Base-by-base conservation (phyloP, 2,329 filamentous ascomycete genomes). In the Xenoacremonium recifei region DNA sequence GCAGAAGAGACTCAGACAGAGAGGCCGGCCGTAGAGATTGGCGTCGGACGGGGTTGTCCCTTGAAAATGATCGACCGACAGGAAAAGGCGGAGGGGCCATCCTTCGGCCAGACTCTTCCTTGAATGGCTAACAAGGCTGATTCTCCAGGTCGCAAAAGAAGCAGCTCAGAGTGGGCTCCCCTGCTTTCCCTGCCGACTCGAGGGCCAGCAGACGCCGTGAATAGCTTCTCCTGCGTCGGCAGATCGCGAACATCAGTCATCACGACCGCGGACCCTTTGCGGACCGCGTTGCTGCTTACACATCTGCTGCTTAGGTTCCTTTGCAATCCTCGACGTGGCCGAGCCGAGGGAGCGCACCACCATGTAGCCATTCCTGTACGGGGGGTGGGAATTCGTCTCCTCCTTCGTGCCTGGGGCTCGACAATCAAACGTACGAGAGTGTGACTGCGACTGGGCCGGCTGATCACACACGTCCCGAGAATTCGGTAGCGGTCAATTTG, bases 401-500 rank as follows among this genome's bases (percentile, higher is more conserved):
- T 41, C 32, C 37, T 25, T 23, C 27, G 41, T 40, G 42, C 44
- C 35, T 50, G 47, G 37, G 51, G 53, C 36, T 40, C 39, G 21
- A n/a, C n/a, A 25, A 56, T 54, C 50, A 42, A 57, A 57, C 53
- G 49, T 34, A 34, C 32, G 32, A 34, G 16, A 9, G 18, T 20
- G n/a, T 46, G 47, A 39, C 45, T 47, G 39, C 47, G 39, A 13
- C 35, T 33, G 39, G 47, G n/a, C n/a, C n/a, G n/a, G n/a, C n/a
- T n/a, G n/a, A n/a, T n/a, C n/a, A 45, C 32, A 40, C 37, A 49
- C 31, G 48, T 49, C 51, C 61, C 61, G 52, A 54, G 40, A 51
- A 47, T 55, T 45, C 54, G 61, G 60, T 59, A 60, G 54, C 58
- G 58, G 58, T 44, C 52, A 50, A 40, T 53, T 42, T 60, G 55